Base-by-base conservation (phyloP, 768 basidiomycete species). In the Neoboletus magnificus region DNA sequence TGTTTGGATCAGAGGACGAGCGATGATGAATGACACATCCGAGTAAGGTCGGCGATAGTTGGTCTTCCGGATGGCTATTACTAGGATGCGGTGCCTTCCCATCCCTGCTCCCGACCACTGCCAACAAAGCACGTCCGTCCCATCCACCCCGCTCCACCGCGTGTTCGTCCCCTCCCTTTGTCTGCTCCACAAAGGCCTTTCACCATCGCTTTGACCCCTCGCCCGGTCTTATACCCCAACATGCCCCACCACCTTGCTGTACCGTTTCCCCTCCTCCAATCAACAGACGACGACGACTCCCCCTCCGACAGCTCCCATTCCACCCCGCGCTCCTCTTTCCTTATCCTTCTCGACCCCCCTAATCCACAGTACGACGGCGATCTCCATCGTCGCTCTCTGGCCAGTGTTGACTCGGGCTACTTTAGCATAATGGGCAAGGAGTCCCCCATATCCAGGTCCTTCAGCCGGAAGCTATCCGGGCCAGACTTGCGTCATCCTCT, bases 391-490 rank as follows among this genome's bases (percentile, higher is more conserved):
- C 72, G 66, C 10, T 70, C 71, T 20, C 9, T 65, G 8, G 37
- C 43, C 40, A 68, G 71, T 22, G 29, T 66, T 10, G 71, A 72
- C 52, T 73, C 68, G 4, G 68, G 64, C 12, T 73, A 66, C 63
- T 68, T 66, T 11, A 61, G 58, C 56, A 40, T 36, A 0, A 68
- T 72, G 68, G 62, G 57, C 12, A 64, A 62, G 49, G 62, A 62
- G 4, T 61, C 61, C 8, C 57, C 60, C 7, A 18, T 30, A 18
- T 33, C 52, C 43, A 62, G 48, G 9, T 40, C 48, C 22, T 58
- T 54, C 44, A 53, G 48, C 42, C 46, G 50, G 25, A 67, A 51
- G 35, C 30, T 48, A 20, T 60, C 63, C 12, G 22, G 49, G 1
- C 4, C 39, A 15, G 67, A 71, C 23, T 15, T 54, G 29, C 58